Evolutionary conservation across 1,139 yeast species (phyloP).

Genomic region (Arxiozyma telluris): DNA sequence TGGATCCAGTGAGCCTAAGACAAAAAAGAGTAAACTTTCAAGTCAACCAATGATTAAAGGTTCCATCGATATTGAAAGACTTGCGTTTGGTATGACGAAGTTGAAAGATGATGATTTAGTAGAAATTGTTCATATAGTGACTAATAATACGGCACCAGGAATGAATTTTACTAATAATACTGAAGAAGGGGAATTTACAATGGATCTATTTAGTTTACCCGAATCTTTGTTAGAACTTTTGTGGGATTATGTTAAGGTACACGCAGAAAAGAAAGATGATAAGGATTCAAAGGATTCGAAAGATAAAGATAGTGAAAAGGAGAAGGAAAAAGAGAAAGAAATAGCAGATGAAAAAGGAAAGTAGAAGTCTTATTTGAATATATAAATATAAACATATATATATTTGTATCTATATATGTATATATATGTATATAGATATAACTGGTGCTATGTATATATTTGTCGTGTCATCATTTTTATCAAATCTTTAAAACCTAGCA

Average conservation of each 20-base stretch:
- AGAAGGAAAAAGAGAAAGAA: background rate
- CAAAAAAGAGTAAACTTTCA: constrained; percentile 51
- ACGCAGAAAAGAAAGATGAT: constrained; percentile 14
- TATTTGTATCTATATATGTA: too few species aligned
- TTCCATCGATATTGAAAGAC: constrained; percentile 73
- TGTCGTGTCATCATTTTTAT: too few species aligned
- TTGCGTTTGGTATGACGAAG: constrained; percentile 85
- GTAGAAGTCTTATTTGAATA: background rate
- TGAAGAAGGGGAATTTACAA: constrained; percentile 94
- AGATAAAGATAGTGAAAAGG: background rate
- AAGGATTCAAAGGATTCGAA: too few species aligned
- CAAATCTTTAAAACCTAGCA: too few species aligned
- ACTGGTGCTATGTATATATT: too few species aligned
- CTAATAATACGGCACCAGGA: constrained; percentile 89
- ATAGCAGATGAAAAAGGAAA: background rate
- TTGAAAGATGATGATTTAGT: constrained; percentile 86
- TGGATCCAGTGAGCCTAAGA: constrained; percentile 36
- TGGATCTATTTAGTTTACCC: constrained; percentile 91
- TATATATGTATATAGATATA: too few species aligned
- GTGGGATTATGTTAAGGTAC: constrained; percentile 88
- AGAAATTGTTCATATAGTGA: constrained; percentile 95
- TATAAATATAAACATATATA: too few species aligned
- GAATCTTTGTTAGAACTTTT: constrained; percentile 84
- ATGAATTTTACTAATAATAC: constrained; percentile 95
- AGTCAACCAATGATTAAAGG: constrained; percentile 47